Evolutionary conservation across 2,329 filamentous ascomycete species (phyloP).

Genomic region (Botrytis sinoallii): DNA sequence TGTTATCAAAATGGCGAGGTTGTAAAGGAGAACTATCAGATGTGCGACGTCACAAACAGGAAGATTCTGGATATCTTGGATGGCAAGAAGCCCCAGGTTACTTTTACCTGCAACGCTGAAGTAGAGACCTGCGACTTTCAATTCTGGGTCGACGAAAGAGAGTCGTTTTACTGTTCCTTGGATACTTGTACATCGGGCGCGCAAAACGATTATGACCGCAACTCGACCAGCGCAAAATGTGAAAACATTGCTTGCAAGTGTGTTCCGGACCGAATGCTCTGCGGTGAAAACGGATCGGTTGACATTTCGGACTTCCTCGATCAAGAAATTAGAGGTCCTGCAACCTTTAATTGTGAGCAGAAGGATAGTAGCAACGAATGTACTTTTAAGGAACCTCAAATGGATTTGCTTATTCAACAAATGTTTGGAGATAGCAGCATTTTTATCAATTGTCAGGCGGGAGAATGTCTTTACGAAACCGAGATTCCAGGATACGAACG

Average conservation of each 20-base stretch:
- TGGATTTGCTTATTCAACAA: slow-evolving; percentile 83
- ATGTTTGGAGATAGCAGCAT: slow-evolving; percentile 94
- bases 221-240: slow-evolving; percentile 82
- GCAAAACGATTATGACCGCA: slow-evolving; percentile 65
- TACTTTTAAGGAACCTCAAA: slow-evolving; percentile 83
- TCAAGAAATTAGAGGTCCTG: slow-evolving; percentile 81
- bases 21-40: slow-evolving; percentile 93
- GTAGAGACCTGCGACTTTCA: slow-evolving; percentile 86
- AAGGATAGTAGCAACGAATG: slow-evolving; percentile 64
- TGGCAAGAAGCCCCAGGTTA: slow-evolving; percentile 84
- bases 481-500: slow-evolving; percentile 88
- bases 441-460: slow-evolving; percentile 73
- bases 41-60: slow-evolving; percentile 94
- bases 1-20: slow-evolving; percentile 91
- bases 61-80: slow-evolving; percentile 88
- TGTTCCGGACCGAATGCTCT: slow-evolving; percentile 88
- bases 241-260: slow-evolving; percentile 82
- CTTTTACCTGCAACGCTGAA: slow-evolving; percentile 82
- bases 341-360: slow-evolving; percentile 72
- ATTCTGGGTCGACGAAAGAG: slow-evolving; percentile 92
- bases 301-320: slow-evolving; percentile 88
- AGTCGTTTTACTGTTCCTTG: slow-evolving; percentile 95
- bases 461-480: slow-evolving; percentile 90
- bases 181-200: slow-evolving; percentile 74
- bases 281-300: slow-evolving; percentile 84